Evolutionary conservation across 1,284 basidiomycete genomes (phyloP).

Genomic region (Leccinum griseonigrum): DNA sequence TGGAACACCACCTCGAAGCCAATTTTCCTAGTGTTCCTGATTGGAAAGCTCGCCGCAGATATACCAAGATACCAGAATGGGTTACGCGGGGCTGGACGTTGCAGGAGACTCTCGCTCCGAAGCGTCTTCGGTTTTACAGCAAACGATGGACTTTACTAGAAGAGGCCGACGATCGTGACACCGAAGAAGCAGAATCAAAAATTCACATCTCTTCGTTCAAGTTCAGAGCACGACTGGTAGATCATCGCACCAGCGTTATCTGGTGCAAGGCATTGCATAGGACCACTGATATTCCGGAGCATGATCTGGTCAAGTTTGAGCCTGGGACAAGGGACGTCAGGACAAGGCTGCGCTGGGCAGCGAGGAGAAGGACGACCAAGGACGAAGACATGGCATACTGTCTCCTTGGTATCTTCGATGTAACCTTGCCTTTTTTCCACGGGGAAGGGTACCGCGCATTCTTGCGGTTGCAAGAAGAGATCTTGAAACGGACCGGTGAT

Average conservation of each 20-base stretch:
- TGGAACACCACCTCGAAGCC: conserved; percentile 11
- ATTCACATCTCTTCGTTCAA: conserved; percentile 19
- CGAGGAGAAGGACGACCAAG: conserved; percentile 21
- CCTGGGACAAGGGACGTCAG: conserved; percentile 18
- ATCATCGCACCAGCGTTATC: conserved; percentile 15
- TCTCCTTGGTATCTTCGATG: conserved; percentile 28
- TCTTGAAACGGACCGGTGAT: conserved; percentile 28
- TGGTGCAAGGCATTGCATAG: conserved; percentile 11
- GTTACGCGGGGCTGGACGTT: conserved; percentile 30
- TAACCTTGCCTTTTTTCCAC: conserved; percentile 22
- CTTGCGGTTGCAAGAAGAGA: conserved; percentile 28
- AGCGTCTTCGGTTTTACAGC: conserved; percentile 28
- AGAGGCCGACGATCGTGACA: conserved; percentile 18
- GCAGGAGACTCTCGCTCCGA: conserved; percentile 27
- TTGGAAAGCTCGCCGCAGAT: neutral
- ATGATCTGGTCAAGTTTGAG: conserved; percentile 16
- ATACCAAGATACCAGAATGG: conserved; percentile 16
- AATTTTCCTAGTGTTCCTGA: conserved; percentile 7
- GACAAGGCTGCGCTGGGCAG: conserved; percentile 22
- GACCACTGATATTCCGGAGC: conserved; percentile 13
- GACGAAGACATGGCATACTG: conserved; percentile 29
- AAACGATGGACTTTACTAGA: conserved; percentile 24
- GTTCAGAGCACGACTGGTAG: conserved; percentile 20
- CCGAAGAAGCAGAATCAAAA: conserved; percentile 14
- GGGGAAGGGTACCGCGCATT: conserved; percentile 28